phyloP scores from a whole-genome alignment of 495 filamentous ascomycete genomes.

The Penicillium atrosanguineum region DNA sequence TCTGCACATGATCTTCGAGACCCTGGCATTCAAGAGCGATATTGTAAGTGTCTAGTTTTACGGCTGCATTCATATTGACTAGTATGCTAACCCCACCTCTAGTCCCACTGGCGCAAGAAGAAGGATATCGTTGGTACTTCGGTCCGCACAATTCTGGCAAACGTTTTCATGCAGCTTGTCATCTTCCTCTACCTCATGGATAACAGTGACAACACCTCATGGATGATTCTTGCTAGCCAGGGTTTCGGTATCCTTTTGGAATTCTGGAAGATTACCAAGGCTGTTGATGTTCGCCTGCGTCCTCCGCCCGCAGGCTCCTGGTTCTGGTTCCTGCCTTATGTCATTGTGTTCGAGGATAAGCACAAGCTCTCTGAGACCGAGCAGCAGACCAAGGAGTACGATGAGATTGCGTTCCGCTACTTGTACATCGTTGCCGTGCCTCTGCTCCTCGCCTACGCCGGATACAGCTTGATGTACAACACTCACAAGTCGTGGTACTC shows the following conservation, averaged over 20 bases:
- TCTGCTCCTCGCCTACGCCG: conserved; percentile 81
- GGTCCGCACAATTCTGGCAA: conserved; percentile 91
- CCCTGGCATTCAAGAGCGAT: conserved; percentile 94
- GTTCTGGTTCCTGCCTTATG: conserved; percentile 77
- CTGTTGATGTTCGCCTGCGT: conserved; percentile 85
- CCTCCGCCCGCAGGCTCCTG: conserved; percentile 58
- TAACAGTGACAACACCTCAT: conserved; percentile 94
- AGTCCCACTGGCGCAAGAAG: conserved; percentile 96
- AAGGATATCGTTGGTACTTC: conserved; percentile 97
- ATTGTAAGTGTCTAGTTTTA: conserved; percentile 53
- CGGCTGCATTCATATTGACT: conserved; percentile 6
- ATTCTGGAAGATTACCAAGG: conserved; percentile 98
- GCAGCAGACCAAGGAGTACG: conserved; percentile 97
- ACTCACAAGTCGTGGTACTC: conserved; percentile 98
- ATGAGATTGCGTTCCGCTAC: conserved; percentile 95
- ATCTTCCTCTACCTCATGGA: conserved; percentile 99
- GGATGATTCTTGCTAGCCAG: conserved; percentile 97
- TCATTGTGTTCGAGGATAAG: conserved; percentile 90
- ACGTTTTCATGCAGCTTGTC: conserved; percentile 94
- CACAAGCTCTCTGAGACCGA: conserved; percentile 93
- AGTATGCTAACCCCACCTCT: conserved; percentile 7
- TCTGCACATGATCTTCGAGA: conserved; percentile 92
- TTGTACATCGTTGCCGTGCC: conserved; percentile 91
- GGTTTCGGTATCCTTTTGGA: conserved; percentile 92
- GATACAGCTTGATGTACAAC: conserved; percentile 88